Base-by-base conservation (phyloP, 495 filamentous ascomycete species). In the Xylaria acuta region DNA sequence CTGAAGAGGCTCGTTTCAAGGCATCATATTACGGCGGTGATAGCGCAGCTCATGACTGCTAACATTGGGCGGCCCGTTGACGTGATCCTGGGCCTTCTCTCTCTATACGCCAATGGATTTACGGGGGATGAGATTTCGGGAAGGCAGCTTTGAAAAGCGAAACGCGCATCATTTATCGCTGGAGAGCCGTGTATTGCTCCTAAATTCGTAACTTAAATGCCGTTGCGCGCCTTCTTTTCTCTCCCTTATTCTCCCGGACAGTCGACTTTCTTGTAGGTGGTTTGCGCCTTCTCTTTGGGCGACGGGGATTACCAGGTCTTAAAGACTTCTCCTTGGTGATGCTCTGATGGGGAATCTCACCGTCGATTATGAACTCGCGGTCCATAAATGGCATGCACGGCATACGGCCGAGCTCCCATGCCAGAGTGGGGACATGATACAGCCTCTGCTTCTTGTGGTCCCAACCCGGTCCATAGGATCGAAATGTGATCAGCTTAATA, bases 41-140 rank as follows among this genome's bases (percentile, higher is more conserved):
- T 78, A 76, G 43, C 76, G 75, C 49, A 74, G 40, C 53, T 82
- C 79, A 47, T 76, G 74, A 12, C 54, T 56, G 27, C 38, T 66
- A 63, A 4, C 45, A 60, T n/a, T 74, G 65, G 16, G 25, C 1
- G 22, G 38, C 22, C 30, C 18, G 11, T 36, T 47, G n/a, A 64
- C 69, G 47, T 73, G 73, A 22, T 72, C 66, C 30, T 64, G 36
- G 1, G 59, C 36, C 49, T 75, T 76, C 65, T 45, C 51, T 47
- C 51, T 32, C 32, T 72, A 63, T 30, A 20, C 70, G 40, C 20
- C 66, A 38, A 18, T 56, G 30, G 36, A 25, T 49, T 27, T 49
- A n/a, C 4, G 36, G 58, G 16, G 20, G 30, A 49, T 41, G 22
- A 25, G 64, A 69, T 20, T 75, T 75, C 20, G 20, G 47, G 69